phyloP scores from a whole-genome alignment of 164 flowering plant genomes.

The Cinnamomum chago region DNA sequence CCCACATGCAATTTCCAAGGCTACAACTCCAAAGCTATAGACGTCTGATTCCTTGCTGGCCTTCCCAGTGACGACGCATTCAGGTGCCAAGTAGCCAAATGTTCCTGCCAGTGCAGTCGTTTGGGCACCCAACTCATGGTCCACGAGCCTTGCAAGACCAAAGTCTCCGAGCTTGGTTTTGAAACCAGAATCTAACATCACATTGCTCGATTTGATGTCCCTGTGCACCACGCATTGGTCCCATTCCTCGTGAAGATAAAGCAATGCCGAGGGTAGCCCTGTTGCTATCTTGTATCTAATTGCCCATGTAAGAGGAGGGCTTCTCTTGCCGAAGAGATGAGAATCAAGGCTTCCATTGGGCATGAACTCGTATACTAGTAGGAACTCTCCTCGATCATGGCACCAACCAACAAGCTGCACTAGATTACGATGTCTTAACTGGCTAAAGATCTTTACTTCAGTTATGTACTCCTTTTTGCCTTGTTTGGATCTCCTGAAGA shows the following conservation, averaged over 20 bases:
- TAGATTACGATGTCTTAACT: too few species aligned
- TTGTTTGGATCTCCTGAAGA: constrained; percentile 33
- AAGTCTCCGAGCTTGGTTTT: constrained; percentile 8
- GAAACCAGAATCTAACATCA: constrained; percentile 33
- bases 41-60: constrained; percentile 44
- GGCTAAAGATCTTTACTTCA: constrained; percentile 16
- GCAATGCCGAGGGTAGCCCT: constrained; percentile 13
- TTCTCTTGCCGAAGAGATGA: too few species aligned
- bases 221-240: constrained; percentile 8
- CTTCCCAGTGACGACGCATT: constrained; percentile 26
- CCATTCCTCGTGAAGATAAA: too few species aligned
- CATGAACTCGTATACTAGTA: too few species aligned
- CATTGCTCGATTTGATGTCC: constrained; percentile 52
- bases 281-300: background rate
- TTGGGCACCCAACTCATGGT: background rate
- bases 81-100: constrained; percentile 50
- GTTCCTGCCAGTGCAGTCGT: constrained; percentile 47
- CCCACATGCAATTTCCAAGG: too few species aligned
- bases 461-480: constrained; percentile 53
- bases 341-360: too few species aligned
- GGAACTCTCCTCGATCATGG: too few species aligned
- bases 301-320: constrained; percentile 14
- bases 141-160: background rate
- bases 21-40: too few species aligned
- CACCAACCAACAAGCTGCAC: too few species aligned